Evolutionary conservation across 2,329 filamentous ascomycete genomes (phyloP), one percentile per base, ranked within the genome.

Genomic region (Trichoderma harzianum): DNA sequence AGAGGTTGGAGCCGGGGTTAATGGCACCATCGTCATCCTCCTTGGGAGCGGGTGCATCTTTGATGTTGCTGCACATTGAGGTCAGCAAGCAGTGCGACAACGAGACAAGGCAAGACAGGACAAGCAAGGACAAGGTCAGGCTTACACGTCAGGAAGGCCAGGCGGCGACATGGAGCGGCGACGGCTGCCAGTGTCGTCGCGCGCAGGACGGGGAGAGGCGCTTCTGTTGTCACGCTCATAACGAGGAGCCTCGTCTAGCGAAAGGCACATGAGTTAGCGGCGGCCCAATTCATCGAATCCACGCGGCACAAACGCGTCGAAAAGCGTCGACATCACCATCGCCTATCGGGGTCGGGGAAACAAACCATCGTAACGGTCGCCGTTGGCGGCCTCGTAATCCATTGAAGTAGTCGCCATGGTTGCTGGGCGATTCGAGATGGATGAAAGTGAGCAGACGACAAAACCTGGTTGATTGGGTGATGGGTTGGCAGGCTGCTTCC

Each of bases 1-100:
- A 99, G 73, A 99, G 92, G 86, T 99, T 99, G 76, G 96, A 98
- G 77, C 96, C 96, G 74, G 94, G 93, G 85, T 99, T 99, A 80
- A 92, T 81, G 74, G 95, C 92, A 77, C 92, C 92, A 78, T 93
- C 92, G 77, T 97, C 94, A 74, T 89, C 93, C 53, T 85, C 84
- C 53, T 83, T 82, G 73, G 81, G 81, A 75, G 83, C 86, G 71
- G 85, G 84, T 60, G 86, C 84, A 69, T 87, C 88, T 78, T 89
- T 89, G 71, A 84, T 82, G 73, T 82, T 83, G 77, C 85, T 85
- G 70, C 16, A 36, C 4, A 43, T 14, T n/a, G 14, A 60, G 57
- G 71, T 77, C 16, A 75, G 73, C 26, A 66, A 75, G 73, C 28
- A 67, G 51, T 63, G 60, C 47, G 60, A 43, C 60, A 39, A 32